Evolutionary conservation across 805 yeast species (phyloP), one percentile per base, ranked within the genome.

Genomic region (Kregervanrija fluxuum): DNA sequence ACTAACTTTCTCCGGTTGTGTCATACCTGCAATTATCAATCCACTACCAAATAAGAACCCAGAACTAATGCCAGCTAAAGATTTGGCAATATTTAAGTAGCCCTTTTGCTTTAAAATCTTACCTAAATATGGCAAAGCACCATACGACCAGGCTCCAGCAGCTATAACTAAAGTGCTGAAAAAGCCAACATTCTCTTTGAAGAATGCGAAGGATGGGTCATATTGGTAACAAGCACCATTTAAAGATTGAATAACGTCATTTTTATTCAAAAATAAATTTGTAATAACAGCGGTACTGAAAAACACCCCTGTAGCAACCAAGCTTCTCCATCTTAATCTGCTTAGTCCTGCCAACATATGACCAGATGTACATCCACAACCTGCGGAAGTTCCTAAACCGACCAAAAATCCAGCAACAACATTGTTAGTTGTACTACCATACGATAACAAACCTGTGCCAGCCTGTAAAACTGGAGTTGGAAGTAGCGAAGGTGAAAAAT

Each of bases 301-400:
- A 46, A 75, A 75, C 1, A 60, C 49, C 4, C 50, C 47, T 1
- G 77, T 71, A 1, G 80, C 78, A 6, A 67, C 67, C 11, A 74
- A 42, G 13, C 76, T 70, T 48, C 80, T 58, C 44, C 59, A 41
- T 38, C 78, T 59, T 4, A 71, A 50, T 39, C 79, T 59, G 9
- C 77, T 68, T n/a, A 75, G 42, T 0, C 80, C 80, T 14, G 64
- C 61, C 5, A 75, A 56, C 77, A 75, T 71, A 50, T 75, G 80
- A 3, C 80, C 80, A 0, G 79, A 73, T 1, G 80, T 75, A 45
- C 80, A 75, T 2, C 80, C 80, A 30, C 66, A 59, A 0, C 75
- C 79, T 31, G 62, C 53, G 32, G 65, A 65, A 0, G 80, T 69
- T 1, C 80, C 80, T 2, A 69, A 15, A 0, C 80, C 80, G 2